Conservation (phyloP, 2,329 filamentous ascomycete species). For the Colletotrichum sojae region DNA sequence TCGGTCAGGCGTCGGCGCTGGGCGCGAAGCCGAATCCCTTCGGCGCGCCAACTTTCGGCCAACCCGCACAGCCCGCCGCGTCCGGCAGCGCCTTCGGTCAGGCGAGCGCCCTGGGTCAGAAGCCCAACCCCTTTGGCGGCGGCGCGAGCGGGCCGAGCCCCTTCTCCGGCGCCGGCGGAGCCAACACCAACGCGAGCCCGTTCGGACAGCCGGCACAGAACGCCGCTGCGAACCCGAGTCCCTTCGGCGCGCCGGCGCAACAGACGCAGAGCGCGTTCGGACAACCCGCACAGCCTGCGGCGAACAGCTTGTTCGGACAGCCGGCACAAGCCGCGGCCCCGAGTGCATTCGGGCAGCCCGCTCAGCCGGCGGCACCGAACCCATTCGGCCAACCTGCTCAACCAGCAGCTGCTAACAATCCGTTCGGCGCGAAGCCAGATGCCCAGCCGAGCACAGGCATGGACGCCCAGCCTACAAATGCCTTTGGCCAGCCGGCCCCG, state of each 20-base stretch:
- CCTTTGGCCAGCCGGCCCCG: constrained; percentile 48
- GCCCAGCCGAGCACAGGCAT: constrained; percentile 10
- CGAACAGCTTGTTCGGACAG: constrained; percentile 43
- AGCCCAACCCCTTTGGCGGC: constrained; percentile 55
- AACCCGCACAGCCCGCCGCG: constrained; percentile 32
- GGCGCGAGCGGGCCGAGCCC: constrained; percentile 41
- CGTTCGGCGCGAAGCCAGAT: constrained; percentile 45
- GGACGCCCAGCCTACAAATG: constrained; percentile 44
- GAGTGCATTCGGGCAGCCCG: constrained; percentile 38
- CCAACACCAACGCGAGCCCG: constrained; percentile 18
- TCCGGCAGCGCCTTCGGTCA: constrained; percentile 53
- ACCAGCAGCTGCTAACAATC: constrained; percentile 43
- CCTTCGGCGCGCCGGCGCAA: constrained; percentile 33
- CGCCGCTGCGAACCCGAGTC: constrained; percentile 12
- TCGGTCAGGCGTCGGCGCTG: constrained; percentile 54
- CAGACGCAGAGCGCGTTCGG: constrained; percentile 36
- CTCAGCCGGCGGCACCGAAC: constrained; percentile 40
- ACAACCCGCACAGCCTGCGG: constrained; percentile 38
- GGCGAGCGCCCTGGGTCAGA: constrained; percentile 53
- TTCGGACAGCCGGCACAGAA: constrained; percentile 35
- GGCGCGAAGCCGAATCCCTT: constrained; percentile 52
- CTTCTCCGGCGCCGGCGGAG: constrained; percentile 35
- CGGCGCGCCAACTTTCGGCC: constrained; percentile 42
- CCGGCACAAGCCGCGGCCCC: constrained; percentile 27
- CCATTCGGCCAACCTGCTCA: constrained; percentile 41